Conservation (phyloP, 768 basidiomycete genomes). For the Amanita jacksonii region DNA sequence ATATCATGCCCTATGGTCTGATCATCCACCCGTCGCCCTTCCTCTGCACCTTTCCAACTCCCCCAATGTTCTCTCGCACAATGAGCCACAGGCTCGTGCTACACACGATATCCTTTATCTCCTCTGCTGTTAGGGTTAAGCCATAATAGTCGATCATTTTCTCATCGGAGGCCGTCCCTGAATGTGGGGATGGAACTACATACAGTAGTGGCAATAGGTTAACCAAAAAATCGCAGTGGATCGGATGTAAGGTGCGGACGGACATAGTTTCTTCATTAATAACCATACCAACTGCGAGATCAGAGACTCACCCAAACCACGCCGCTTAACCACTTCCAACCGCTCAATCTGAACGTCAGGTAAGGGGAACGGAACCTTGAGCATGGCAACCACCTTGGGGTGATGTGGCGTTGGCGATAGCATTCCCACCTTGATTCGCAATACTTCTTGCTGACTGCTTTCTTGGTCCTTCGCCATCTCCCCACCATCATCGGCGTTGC, state of each 20-base stretch:
- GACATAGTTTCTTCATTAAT: background rate
- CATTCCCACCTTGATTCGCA: conserved; percentile 67
- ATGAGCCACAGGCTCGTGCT: conserved; percentile 87
- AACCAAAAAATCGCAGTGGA: conserved; percentile 3
- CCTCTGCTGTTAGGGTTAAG: conserved; percentile 72
- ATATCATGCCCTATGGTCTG: conserved; percentile 30
- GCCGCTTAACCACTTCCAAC: conserved; percentile 42
- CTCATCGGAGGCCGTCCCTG: conserved; percentile 5
- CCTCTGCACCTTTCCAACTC: conserved; percentile 68
- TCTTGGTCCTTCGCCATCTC: conserved; percentile 7
- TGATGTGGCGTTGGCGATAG: conserved; percentile 92
- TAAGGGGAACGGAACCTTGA: conserved; percentile 86
- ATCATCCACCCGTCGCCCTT: conserved; percentile 79
- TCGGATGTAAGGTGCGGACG: background rate
- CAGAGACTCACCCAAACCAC: conserved; percentile 24
- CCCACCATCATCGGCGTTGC: conserved; percentile 9
- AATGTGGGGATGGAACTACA: conserved; percentile 8
- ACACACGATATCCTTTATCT: conserved; percentile 88
- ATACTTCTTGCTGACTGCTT: conserved; percentile 21
- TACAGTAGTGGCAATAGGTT: too few species aligned
- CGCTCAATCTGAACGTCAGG: conserved; percentile 71
- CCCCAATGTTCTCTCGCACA: conserved; percentile 88
- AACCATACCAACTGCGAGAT: conserved; percentile 11
- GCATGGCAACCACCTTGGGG: conserved; percentile 85
- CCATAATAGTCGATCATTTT: conserved; percentile 26